Evolutionary conservation across 2,329 filamentous ascomycete species (phyloP), one percentile per base, ranked within the genome.

Genomic region (Aureobasidium mangrovei): DNA sequence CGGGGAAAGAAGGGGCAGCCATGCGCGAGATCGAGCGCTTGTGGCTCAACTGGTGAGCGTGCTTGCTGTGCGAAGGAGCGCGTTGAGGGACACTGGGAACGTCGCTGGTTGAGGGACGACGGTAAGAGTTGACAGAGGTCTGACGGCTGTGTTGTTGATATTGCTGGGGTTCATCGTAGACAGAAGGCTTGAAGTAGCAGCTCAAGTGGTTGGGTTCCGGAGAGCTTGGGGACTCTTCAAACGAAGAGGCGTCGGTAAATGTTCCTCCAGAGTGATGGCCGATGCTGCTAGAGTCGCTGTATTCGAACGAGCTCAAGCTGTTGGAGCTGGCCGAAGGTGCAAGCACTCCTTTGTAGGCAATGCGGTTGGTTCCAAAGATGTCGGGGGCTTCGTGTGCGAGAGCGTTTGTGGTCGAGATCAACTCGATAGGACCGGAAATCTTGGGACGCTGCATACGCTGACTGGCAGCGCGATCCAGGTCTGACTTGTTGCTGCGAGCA

Each of bases 331-430:
- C 56, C 7, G 59, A 48, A 18, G 60, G 54, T 10, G 62, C 58
- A 6, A 63, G 62, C 33, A 61, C 57, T 51, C 61, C 58, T 43
- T 58, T 60, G 29, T 53, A 49, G 26, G 60, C 58, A 52, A 67
- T 63, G 6, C 62, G 62, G 7, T 48, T 57, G 18, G 66, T 62
- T 43, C 65, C 66, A 39, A 58, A 57, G 55, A 96, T 83, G 66
- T 96, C 86, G 48, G 91, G 91, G 7, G 93, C 91, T 66, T 91
- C 91, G 78, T 95, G 95, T 6, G 89, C 90, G 53, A 96, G 84
- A 80, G 94, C 89, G 71, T 97, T 98, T 62, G 93, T 97, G 4
- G 91, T 95, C 57, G 93, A 94, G 46, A 96, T 77, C 59, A 98
- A 79, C 70, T 90, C 84, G 52, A 95, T 79, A 0, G 93, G 93